These are phyloP conservation scores for Monosporozyma aerobia DNA, from an alignment of 805 yeast species.

Conservation along the genomic window DNA sequence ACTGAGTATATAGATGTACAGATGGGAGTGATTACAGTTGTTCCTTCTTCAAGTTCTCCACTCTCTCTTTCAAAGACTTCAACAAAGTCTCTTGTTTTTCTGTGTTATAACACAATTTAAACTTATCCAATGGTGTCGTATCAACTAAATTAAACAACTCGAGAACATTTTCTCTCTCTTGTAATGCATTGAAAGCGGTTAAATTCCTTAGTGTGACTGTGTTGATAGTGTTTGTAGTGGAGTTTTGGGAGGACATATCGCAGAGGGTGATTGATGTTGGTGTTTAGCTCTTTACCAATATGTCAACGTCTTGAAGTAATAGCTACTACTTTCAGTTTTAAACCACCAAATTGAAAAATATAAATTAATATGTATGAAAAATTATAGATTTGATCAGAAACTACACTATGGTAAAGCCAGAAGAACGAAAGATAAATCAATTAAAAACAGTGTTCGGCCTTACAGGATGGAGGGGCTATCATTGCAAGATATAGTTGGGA, in stretches of 20 bases:
- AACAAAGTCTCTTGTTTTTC: slow-evolving; percentile 15
- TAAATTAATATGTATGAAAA: too few relatives aligned
- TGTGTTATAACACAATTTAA: slow-evolving; percentile 8
- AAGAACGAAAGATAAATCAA: too few relatives aligned
- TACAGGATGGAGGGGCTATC: slow-evolving; percentile 9
- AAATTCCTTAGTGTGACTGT: slow-evolving; percentile 24
- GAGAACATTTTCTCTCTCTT: slow-evolving; percentile 23
- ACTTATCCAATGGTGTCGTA: slow-evolving; percentile 13
- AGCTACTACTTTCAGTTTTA: too few relatives aligned
- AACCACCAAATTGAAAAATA: too few relatives aligned
- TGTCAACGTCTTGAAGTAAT: background rate
- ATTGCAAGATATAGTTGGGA: slow-evolving; percentile 23
- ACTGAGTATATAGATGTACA: background rate
- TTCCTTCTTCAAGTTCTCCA: background rate
- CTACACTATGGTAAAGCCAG: too few relatives aligned
- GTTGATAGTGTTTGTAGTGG: slow-evolving; percentile 4
- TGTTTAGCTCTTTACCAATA: background rate
- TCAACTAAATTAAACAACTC: slow-evolving; percentile 25
- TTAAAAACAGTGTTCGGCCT: background rate
- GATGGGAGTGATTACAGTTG: background rate
- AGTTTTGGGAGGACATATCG: background rate
- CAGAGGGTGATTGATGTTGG: background rate
- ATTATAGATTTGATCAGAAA: too few relatives aligned
- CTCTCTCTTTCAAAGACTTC: slow-evolving; percentile 9
- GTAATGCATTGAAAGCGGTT: slow-evolving; percentile 24